Evolutionary conservation across 2,329 filamentous ascomycete genomes (phyloP).

Genomic region (Colletotrichum liriopes): DNA sequence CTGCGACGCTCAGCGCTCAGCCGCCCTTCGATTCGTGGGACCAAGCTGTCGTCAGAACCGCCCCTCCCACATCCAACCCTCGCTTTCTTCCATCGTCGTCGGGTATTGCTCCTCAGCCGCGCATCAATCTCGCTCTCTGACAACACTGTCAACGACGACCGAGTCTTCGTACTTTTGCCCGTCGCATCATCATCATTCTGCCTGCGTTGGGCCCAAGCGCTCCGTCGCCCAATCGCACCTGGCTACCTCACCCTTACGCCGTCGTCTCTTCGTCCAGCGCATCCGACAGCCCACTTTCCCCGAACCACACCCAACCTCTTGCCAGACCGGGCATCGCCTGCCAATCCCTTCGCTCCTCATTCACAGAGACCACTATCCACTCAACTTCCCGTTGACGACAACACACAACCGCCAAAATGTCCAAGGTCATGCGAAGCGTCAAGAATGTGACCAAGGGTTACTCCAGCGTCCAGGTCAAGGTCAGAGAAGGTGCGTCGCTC

Average conservation of each 20-base stretch:
- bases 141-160: slow-evolving; percentile 4
- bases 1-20: slow-evolving; percentile 25
- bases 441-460: slow-evolving; percentile 99
- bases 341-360: background rate
- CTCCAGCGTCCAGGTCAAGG: slow-evolving; percentile 96
- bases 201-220: slow-evolving; percentile 36
- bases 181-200: slow-evolving; percentile 11
- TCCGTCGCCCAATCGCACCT: slow-evolving; percentile 25
- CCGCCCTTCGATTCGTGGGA: slow-evolving; percentile 33
- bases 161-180: slow-evolving; percentile 2
- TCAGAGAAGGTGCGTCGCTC: slow-evolving; percentile 86
- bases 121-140: slow-evolving; percentile 3
- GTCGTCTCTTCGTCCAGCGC: slow-evolving; percentile 16
- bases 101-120: slow-evolving; percentile 4
- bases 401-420: slow-evolving; percentile 73
- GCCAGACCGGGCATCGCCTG: slow-evolving; percentile 8
- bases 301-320: slow-evolving; percentile 22
- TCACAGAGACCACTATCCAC: background rate
- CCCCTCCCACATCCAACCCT: slow-evolving; percentile 16
- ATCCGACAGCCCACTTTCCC: slow-evolving; percentile 22
- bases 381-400: slow-evolving; percentile 5
- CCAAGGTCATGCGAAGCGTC: slow-evolving; percentile 95
- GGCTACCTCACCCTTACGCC: slow-evolving; percentile 9
- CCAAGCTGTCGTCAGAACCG: slow-evolving; percentile 14
- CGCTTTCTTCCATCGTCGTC: slow-evolving; percentile 1